Evolutionary conservation across 352 stramenopile species (phyloP).

Genomic region (Pythium periplocum): DNA sequence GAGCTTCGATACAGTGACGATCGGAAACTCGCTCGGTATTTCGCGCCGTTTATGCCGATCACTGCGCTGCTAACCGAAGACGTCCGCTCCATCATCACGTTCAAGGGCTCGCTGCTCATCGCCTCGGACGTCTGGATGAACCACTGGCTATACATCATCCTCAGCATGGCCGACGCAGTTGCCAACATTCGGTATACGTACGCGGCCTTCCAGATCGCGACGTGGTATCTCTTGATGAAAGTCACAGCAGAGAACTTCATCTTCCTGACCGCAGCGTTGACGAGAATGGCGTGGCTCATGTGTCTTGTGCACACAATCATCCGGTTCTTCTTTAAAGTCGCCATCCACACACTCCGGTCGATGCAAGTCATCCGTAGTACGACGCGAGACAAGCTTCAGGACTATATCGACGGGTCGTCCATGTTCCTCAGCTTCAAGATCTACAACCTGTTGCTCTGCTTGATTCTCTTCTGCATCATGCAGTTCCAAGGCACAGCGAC

Average conservation of each 20-base stretch:
- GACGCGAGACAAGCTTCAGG: constrained; percentile 31
- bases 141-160: constrained; percentile 57
- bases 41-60: constrained; percentile 41
- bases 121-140: constrained; percentile 64
- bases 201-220: constrained; percentile 34
- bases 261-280: constrained; percentile 46
- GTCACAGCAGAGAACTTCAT: constrained; percentile 50
- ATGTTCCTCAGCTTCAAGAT: constrained; percentile 58
- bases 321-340: constrained; percentile 28
- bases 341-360: constrained; percentile 20
- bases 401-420: constrained; percentile 36
- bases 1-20: constrained; percentile 27
- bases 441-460: constrained; percentile 43
- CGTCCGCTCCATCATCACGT: constrained; percentile 32
- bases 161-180: constrained; percentile 49
- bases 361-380: constrained; percentile 27
- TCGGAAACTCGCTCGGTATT: constrained; percentile 23
- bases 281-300: constrained; percentile 54
- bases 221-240: constrained; percentile 48
- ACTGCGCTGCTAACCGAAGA: constrained; percentile 29
- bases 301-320: constrained; percentile 38
- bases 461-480: constrained; percentile 37
- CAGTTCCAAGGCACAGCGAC: constrained; percentile 25
- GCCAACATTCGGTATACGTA: constrained; percentile 42
- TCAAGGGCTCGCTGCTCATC: constrained; percentile 48